Evolutionary conservation across 2,329 filamentous ascomycete genomes (phyloP), one percentile per base, ranked within the genome.

Genomic region (Nemania bipapillata): DNA sequence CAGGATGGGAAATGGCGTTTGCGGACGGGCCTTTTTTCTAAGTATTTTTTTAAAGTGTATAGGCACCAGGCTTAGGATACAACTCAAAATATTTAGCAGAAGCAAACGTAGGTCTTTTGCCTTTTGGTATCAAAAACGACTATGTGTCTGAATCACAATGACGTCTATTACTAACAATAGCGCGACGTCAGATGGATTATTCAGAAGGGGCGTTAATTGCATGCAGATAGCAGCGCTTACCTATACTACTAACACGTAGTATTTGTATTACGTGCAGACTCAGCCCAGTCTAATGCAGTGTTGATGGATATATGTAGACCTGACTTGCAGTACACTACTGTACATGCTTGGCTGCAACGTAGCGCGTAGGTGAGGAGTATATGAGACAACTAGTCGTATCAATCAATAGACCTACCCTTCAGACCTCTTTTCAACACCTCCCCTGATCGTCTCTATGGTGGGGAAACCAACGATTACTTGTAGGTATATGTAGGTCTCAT

Each of bases 211-310:
- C 17, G 54, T 26, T 30, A 22, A 32, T 49, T 8, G 47, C 28
- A 53, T 40, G 45, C 52, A 53, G 54, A 24, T 32, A 9, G 40
- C 17, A 45, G 40, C n/a, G n/a, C 40, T 61, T 58, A 61, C 60
- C 26, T 40, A n/a, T 12, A 26, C 17, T 32, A 28, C 47, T 20
- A 30, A 56, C 54, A 59, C 35, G 28, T 30, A 45, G 55, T 35
- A 58, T 65, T 62, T 62, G 66, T 47, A 58, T 61, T 62, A 61
- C 57, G n/a, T 32, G 28, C 37, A 52, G 42, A 40, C 28, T 52
- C 59, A 37, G 28, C 24, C 49, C 49, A 20, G 30, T 35, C 6
- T 45, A 26, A 67, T 53, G 37, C 58, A 63, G 35, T 12, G 11
- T 24, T 37, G 20, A 28, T 62, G 28, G 53, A 40, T 59, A 11